These are phyloP conservation scores for Mycosphaerelloides madeirae DNA, from an alignment of 2,329 filamentous ascomycete genomes.

Conservation along the genomic window DNA sequence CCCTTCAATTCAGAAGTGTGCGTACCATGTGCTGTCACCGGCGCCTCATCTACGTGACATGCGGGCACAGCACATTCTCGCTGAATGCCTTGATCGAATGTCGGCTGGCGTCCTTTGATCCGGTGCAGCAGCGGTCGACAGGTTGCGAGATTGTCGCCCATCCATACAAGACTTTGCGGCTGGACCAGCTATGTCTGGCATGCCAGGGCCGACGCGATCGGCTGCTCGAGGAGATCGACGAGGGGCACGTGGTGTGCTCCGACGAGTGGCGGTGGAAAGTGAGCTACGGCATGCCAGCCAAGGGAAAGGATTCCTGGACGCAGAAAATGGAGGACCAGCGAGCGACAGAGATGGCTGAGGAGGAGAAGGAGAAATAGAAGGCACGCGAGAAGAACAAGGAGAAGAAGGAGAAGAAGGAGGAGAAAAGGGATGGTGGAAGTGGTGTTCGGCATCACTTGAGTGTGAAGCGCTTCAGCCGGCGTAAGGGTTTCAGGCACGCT, in stretches of 20 bases:
- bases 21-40: slow-evolving; percentile 41
- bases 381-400: slow-evolving; percentile 22
- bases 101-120: slow-evolving; percentile 26
- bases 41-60: slow-evolving; percentile 39
- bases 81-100: slow-evolving; percentile 34
- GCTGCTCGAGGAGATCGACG: slow-evolving; percentile 26
- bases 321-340: slow-evolving; percentile 20
- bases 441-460: slow-evolving; percentile 5
- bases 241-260: slow-evolving; percentile 29
- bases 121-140: slow-evolving; percentile 18
- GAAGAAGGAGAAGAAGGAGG: slow-evolving; percentile 18
- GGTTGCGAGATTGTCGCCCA: slow-evolving; percentile 30
- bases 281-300: slow-evolving; percentile 33
- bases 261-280: slow-evolving; percentile 41
- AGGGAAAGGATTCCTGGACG: slow-evolving; percentile 27
- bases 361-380: slow-evolving; percentile 15
- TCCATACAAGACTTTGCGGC: slow-evolving; percentile 33
- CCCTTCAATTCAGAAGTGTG: no score
- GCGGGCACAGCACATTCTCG: slow-evolving; percentile 39
- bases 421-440: slow-evolving; percentile 21
- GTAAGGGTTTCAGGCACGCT: slow-evolving; percentile 9
- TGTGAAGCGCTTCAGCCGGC: slow-evolving; percentile 24
- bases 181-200: slow-evolving; percentile 32
- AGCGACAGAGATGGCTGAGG: slow-evolving; percentile 14
- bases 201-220: slow-evolving; percentile 29